Evolutionary conservation across 495 filamentous ascomycete species (phyloP).

Genomic region (Choiromyces venosus): DNA sequence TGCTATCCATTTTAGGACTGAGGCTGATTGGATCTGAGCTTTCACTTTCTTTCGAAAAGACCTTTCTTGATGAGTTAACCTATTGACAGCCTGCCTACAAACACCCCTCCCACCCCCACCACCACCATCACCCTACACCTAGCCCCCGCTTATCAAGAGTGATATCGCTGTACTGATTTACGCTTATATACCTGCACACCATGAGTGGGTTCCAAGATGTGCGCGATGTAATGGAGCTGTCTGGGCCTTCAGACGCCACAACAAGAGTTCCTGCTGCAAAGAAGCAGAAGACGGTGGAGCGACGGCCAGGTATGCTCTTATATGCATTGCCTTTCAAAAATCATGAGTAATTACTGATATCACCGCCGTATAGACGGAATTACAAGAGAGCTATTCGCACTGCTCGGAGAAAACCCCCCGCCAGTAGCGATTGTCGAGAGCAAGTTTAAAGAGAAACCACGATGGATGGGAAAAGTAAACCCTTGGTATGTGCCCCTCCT

Average conservation of each 20-base stretch:
- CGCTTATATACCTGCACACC: not conserved
- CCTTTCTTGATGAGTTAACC: not conserved
- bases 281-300: conserved; percentile 67
- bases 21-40: not conserved
- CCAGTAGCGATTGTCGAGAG: conserved; percentile 62
- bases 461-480: conserved; percentile 54
- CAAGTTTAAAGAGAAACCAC: conserved; percentile 61
- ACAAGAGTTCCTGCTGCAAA: conserved; percentile 59
- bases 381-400: conserved; percentile 59
- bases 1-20: not conserved
- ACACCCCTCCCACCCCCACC: not conserved
- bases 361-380: conserved; percentile 62
- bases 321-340: conserved; percentile 47
- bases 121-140: not conserved
- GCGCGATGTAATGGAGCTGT: conserved; percentile 82
- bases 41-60: not conserved
- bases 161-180: not conserved
- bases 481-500: conserved; percentile 49
- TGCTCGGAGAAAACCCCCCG: conserved; percentile 62
- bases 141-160: not conserved
- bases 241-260: conserved; percentile 53
- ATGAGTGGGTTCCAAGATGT: conserved; percentile 63
- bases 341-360: conserved; percentile 49
- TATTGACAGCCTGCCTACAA: too few species aligned
- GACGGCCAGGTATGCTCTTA: conserved; percentile 60